Percentiles rank a stretch among this genome's conserved stretches.
phyloP scores from a whole-genome alignment of 1,284 basidiomycete species.

The Serendipita sp. region DNA sequence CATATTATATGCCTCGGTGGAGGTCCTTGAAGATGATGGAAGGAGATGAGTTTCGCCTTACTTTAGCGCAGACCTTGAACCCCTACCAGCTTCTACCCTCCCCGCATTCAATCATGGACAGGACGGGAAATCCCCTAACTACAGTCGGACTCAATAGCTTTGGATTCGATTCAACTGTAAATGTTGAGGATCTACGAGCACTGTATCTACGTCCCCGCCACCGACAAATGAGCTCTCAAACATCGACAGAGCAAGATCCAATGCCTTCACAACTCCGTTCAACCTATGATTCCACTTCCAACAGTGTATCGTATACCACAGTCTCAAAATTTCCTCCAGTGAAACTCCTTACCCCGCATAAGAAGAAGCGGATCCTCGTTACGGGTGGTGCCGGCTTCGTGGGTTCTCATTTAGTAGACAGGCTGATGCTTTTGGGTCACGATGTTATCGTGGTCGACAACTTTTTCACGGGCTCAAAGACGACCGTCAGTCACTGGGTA shows the following conservation, averaged over 20 bases:
- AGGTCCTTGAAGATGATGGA: neutral
- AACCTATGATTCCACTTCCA: constrained; percentile 61
- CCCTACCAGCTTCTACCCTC: constrained; percentile 9
- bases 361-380: constrained; percentile 80
- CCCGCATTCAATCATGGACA: constrained; percentile 52
- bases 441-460: constrained; percentile 97
- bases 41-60: neutral
- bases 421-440: constrained; percentile 93
- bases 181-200: constrained; percentile 62
- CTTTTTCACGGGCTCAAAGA: constrained; percentile 95
- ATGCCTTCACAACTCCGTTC: constrained; percentile 63
- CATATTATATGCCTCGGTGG: constrained; percentile 30
- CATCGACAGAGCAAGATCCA: constrained; percentile 31
- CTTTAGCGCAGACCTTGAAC: neutral
- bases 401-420: constrained; percentile 91
- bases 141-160: constrained; percentile 71
- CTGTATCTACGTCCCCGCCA: constrained; percentile 79
- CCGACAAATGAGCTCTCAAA: constrained; percentile 42
- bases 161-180: constrained; percentile 75
- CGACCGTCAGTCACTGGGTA: constrained; percentile 85
- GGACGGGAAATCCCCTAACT: constrained; percentile 59
- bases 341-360: constrained; percentile 60
- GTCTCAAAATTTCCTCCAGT: constrained; percentile 85
- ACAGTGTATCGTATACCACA: constrained; percentile 81
- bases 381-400: constrained; percentile 97